These are phyloP conservation scores for Kwoniella shivajii DNA, from an alignment of 1,284 basidiomycete species.

Conservation along the genomic window DNA sequence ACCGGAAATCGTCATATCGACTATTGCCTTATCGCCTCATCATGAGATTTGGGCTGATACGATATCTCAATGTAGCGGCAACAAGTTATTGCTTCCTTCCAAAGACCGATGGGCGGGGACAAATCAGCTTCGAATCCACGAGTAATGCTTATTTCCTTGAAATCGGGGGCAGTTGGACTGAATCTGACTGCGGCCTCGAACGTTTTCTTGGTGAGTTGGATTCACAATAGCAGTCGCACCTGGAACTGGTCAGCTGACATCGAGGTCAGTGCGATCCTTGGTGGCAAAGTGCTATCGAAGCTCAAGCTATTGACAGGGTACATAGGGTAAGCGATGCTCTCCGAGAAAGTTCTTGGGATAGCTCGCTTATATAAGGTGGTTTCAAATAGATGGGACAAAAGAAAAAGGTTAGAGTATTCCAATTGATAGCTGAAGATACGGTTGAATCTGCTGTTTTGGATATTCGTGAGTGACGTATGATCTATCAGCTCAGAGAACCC, in stretches of 20 bases:
- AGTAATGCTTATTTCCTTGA: slow-evolving; percentile 85
- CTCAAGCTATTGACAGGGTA: slow-evolving; percentile 79
- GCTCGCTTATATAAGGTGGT: slow-evolving; percentile 1
- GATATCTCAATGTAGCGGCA: slow-evolving; percentile 57
- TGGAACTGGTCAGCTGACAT: not conserved
- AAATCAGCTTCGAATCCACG: slow-evolving; percentile 59
- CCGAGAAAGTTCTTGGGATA: slow-evolving; percentile 47
- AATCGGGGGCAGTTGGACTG: slow-evolving; percentile 72
- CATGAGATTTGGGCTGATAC: too few relatives aligned
- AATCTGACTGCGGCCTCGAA: slow-evolving; percentile 89
- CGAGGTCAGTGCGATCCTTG: slow-evolving; percentile 62
- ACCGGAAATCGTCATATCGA: too few relatives aligned
- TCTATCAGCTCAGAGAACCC: not conserved
- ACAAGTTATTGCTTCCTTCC: slow-evolving; percentile 73
- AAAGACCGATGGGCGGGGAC: slow-evolving; percentile 61
- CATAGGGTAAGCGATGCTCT: slow-evolving; percentile 57
- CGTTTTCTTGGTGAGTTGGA: slow-evolving; percentile 71
- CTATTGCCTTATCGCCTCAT: too few relatives aligned
- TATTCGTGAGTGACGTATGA: slow-evolving; percentile 66
- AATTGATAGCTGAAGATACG: slow-evolving; percentile 82
- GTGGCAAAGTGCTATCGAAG: slow-evolving; percentile 78
- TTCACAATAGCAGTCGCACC: too few relatives aligned
- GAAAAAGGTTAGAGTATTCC: slow-evolving; percentile 79
- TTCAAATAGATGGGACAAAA: slow-evolving; percentile 71
- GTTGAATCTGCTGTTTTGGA: slow-evolving; percentile 83